A percentile compares a stretch with the other conserved stretches of the same genome.
These are phyloP conservation scores for Salix koriyanagi DNA, from an alignment of 345 rosid species.

Conservation along the genomic window DNA sequence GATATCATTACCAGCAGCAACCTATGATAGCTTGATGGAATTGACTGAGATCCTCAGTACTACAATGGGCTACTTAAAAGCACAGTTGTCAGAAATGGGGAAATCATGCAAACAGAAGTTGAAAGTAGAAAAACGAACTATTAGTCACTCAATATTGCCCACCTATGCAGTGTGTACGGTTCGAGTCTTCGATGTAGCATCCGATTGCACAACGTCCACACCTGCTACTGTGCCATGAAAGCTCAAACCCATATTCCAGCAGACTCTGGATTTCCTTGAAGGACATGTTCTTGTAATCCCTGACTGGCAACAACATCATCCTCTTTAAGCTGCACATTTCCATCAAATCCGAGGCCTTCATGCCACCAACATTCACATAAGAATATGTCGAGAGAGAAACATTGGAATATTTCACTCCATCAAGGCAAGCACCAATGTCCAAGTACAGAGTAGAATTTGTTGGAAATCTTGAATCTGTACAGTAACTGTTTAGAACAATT, in stretches of 20 bases:
- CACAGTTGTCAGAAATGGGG: background rate
- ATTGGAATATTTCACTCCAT: background rate
- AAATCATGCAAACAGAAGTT: background rate
- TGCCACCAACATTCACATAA: background rate
- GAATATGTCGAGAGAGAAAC: background rate
- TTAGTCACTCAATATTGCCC: background rate
- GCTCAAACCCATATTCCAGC: slow-evolving; percentile 15
- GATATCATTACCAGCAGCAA: background rate
- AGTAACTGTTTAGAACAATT: no score
- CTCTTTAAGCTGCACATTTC: background rate
- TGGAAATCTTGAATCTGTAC: no score
- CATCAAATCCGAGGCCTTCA: background rate
- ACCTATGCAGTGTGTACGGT: background rate
- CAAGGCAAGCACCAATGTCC: slow-evolving; percentile 1
- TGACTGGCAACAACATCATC: background rate
- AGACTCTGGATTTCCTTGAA: background rate
- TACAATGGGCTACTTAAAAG: background rate
- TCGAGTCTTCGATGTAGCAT: background rate
- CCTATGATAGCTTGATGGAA: background rate
- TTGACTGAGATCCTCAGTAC: background rate
- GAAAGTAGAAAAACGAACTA: background rate
- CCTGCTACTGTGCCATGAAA: slow-evolving; percentile 2
- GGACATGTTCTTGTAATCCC: background rate
- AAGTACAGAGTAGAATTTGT: slow-evolving; percentile 5
- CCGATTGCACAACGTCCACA: background rate